Percentiles rank a stretch among this genome's conserved stretches.
phyloP scores from a whole-genome alignment of 768 basidiomycete species.

The Phanerochaete carnosa region DNA sequence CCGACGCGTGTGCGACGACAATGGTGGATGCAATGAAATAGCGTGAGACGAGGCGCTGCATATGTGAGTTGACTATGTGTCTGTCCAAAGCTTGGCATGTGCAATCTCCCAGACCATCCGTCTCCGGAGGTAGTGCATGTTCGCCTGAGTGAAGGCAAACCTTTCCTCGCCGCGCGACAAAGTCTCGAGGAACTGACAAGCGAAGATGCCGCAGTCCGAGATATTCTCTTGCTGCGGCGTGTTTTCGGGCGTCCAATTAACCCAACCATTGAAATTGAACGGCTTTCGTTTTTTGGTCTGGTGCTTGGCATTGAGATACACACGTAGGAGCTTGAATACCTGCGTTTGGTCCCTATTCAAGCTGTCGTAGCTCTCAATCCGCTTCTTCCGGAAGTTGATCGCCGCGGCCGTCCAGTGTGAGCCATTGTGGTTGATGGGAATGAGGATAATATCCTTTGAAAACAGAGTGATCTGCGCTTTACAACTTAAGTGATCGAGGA shows the following conservation, averaged over 20 bases:
- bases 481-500: not conserved
- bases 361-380: conserved; percentile 96
- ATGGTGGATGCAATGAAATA: conserved; percentile 5
- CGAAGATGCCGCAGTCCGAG: conserved; percentile 94
- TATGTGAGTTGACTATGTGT: conserved; percentile 35
- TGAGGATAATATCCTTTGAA: conserved; percentile 77
- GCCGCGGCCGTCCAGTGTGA: conserved; percentile 93
- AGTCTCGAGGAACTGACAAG: conserved; percentile 86
- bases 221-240: conserved; percentile 92
- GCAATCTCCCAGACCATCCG: conserved; percentile 94
- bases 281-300: conserved; percentile 80
- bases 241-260: conserved; percentile 59
- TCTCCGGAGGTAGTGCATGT: conserved; percentile 82
- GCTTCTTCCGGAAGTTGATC: conserved; percentile 85
- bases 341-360: conserved; percentile 60
- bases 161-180: conserved; percentile 71
- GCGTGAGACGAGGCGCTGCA: not conserved
- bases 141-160: conserved; percentile 76
- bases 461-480: conserved; percentile 80
- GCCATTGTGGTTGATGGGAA: conserved; percentile 89
- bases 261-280: conserved; percentile 87
- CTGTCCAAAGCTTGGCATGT: conserved; percentile 52
- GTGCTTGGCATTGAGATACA: conserved; percentile 82
- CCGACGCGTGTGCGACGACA: not conserved
- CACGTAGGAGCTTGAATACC: conserved; percentile 70